Percentiles rank a stretch among this genome's conserved stretches.
phyloP scores from a whole-genome alignment of 2,329 filamentous ascomycete genomes.

The Cladophialophora immunda region DNA sequence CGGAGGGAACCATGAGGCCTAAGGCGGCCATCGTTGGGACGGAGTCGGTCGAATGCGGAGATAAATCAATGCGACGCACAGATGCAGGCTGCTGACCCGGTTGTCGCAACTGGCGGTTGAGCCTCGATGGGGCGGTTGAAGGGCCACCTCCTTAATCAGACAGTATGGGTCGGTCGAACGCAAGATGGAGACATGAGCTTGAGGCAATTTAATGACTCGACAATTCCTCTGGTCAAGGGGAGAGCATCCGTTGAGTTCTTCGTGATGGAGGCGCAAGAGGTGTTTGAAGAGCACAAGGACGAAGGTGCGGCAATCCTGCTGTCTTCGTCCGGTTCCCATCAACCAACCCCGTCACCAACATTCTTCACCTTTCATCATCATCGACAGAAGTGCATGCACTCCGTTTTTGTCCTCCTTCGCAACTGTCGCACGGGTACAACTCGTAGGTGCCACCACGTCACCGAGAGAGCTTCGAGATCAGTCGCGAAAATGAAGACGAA shows the following conservation, averaged over 20 bases:
- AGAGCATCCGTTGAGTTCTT: too few species aligned
- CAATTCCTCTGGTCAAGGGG: too few species aligned
- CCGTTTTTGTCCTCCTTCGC: too few species aligned
- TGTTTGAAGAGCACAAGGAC: too few species aligned
- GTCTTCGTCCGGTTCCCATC: neutral
- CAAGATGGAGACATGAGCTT: neutral
- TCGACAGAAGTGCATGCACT: too few species aligned
- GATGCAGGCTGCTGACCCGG: neutral
- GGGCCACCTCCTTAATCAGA: neutral
- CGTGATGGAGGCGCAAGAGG: too few species aligned
- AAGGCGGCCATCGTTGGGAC: neutral
- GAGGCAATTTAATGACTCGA: neutral
- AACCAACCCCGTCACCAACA: neutral
- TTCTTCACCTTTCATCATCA: neutral
- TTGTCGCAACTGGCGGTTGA: neutral
- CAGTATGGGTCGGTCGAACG: too few species aligned
- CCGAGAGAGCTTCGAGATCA: too few species aligned
- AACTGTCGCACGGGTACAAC: neutral
- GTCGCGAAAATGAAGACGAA: too few species aligned
- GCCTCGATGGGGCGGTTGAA: neutral
- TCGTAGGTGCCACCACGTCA: too few species aligned
- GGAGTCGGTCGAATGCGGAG: slow-evolving; percentile 1
- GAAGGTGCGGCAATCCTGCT: neutral
- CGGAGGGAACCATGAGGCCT: neutral
- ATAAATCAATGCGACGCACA: neutral